Evolutionary conservation across 1,284 basidiomycete genomes (phyloP).

Genomic region (Erythrobasidium hasegawianum): DNA sequence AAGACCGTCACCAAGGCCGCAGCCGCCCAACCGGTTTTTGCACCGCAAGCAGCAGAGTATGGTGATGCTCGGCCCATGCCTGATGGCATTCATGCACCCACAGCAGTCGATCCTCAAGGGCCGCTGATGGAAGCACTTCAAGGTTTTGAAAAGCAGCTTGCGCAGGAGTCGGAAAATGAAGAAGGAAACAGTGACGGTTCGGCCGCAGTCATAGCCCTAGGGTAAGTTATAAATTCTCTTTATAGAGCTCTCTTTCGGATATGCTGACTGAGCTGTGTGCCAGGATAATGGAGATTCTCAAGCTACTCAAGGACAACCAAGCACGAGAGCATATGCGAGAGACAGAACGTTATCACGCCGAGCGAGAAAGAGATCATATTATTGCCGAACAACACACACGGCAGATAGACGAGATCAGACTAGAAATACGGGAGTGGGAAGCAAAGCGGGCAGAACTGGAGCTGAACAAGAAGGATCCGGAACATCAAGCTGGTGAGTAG

Average conservation of each 20-base stretch:
- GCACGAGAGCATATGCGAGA: conserved; percentile 20
- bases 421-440: conserved; percentile 27
- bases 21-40: background rate
- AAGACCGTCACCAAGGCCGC: background rate
- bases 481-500: background rate
- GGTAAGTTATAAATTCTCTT: conserved; percentile 2
- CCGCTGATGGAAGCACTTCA: conserved; percentile 16
- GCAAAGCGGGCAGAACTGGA: conserved; percentile 21
- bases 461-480: conserved; percentile 11
- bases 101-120: conserved; percentile 9
- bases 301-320: conserved; percentile 17
- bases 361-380: background rate
- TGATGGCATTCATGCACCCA: background rate
- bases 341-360: background rate
- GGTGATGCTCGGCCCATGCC: background rate
- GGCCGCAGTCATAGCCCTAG: conserved; percentile 12
- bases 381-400: conserved; percentile 15
- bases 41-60: background rate
- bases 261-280: too few relatives aligned
- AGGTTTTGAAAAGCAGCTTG: conserved; percentile 23
- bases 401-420: conserved; percentile 21
- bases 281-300: conserved; percentile 28
- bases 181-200: conserved; percentile 1
- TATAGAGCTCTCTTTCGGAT: too few relatives aligned
- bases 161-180: background rate